phyloP scores from a whole-genome alignment of 2,329 filamentous ascomycete species.

The Clonostachys byssicola region DNA sequence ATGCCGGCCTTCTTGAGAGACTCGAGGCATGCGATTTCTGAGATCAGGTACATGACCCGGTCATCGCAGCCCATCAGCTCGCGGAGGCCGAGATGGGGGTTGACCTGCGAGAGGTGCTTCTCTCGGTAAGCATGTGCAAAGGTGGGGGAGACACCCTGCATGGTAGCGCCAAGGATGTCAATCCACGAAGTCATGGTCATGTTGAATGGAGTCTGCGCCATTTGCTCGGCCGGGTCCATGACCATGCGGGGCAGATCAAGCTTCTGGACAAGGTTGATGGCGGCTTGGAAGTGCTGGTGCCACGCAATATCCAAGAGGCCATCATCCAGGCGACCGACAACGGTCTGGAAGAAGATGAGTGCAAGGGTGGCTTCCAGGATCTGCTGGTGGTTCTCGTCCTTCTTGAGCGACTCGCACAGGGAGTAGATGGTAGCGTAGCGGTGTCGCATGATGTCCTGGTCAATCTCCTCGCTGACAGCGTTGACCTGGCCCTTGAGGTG shows the following conservation, averaged over 20 bases:
- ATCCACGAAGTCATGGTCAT: conserved; percentile 96
- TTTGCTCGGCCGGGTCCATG: conserved; percentile 48
- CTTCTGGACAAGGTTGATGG: conserved; percentile 78
- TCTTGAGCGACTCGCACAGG: conserved; percentile 76
- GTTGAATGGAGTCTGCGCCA: conserved; percentile 74
- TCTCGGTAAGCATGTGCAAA: conserved; percentile 96
- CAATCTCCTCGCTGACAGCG: conserved; percentile 67
- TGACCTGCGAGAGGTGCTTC: conserved; percentile 72
- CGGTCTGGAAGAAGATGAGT: conserved; percentile 95
- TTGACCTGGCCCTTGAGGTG: conserved; percentile 75
- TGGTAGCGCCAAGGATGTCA: conserved; percentile 91
- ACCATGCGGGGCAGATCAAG: conserved; percentile 73
- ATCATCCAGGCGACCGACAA: conserved; percentile 82
- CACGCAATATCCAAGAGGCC: conserved; percentile 87
- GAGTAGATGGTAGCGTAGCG: conserved; percentile 83
- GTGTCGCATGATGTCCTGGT: conserved; percentile 89
- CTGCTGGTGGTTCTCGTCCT: conserved; percentile 77
- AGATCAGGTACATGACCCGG: conserved; percentile 95
- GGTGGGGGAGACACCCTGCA: conserved; percentile 78
- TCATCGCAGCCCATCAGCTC: conserved; percentile 98
- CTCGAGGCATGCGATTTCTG: conserved; percentile 94
- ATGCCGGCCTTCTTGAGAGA: conserved; percentile 79
- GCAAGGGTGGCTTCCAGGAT: conserved; percentile 90
- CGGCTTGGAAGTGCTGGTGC: conserved; percentile 96
- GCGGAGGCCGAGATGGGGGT: conserved; percentile 66